These are phyloP conservation scores for Diplodia scrobiculata DNA, from an alignment of 2,329 filamentous ascomycete genomes.

Conservation along the genomic window DNA sequence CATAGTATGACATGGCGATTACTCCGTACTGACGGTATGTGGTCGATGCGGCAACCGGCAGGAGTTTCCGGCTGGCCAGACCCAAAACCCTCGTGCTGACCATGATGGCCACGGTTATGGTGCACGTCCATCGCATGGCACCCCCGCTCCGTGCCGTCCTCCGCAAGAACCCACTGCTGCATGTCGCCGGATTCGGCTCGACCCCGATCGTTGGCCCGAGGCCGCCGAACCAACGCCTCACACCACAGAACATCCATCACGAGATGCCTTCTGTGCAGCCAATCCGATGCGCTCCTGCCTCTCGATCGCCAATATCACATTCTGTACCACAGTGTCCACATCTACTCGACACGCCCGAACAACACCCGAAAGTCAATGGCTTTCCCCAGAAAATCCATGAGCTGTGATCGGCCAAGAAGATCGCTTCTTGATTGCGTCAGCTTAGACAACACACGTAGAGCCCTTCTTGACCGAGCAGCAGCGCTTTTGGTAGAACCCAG, in stretches of 20 bases:
- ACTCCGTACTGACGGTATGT: neutral
- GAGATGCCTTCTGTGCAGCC: neutral
- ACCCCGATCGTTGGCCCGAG: conserved; percentile 1
- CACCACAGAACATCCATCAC: neutral
- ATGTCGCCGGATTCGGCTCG: conserved; percentile 12
- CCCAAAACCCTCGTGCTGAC: neutral
- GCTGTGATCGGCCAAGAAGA: neutral
- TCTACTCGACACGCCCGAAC: conserved; percentile 10
- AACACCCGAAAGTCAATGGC: neutral
- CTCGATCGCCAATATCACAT: neutral
- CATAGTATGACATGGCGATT: neutral
- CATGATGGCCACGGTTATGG: neutral
- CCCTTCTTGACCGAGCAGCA: neutral
- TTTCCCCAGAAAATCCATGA: neutral
- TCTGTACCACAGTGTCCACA: neutral
- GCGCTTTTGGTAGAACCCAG: neutral
- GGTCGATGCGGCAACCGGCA: conserved; percentile 7
- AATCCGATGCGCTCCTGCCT: neutral
- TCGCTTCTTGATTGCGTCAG: neutral
- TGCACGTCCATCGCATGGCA: neutral
- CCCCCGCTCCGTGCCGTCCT: conserved; percentile 17
- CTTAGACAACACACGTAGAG: neutral
- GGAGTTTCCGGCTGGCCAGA: conserved; percentile 1
- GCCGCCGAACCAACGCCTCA: neutral
- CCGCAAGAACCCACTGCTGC: conserved; percentile 1